A percentile compares a stretch with the other conserved stretches of the same genome.
These are phyloP conservation scores for Yamadazyma jaroonii DNA, from an alignment of 1,139 yeast species.

Conservation along the genomic window DNA sequence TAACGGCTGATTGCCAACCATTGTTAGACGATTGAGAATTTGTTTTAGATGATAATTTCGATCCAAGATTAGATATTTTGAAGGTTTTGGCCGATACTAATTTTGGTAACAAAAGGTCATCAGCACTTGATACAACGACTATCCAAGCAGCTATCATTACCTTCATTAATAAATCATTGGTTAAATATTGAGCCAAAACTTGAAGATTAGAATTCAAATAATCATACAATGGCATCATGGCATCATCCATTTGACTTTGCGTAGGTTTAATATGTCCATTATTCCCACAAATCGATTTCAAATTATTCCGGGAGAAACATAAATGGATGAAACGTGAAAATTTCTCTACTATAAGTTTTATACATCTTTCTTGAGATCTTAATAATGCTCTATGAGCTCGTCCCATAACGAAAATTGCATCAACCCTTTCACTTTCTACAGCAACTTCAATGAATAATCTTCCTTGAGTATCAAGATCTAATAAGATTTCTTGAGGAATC, in stretches of 20 bases:
- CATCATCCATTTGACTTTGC: slow-evolving; percentile 58
- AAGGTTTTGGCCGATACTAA: slow-evolving; percentile 56
- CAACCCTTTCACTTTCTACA: slow-evolving; percentile 74
- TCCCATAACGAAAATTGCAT: slow-evolving; percentile 78
- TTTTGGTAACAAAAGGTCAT: slow-evolving; percentile 67
- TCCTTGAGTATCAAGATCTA: slow-evolving; percentile 71
- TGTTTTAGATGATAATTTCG: slow-evolving; percentile 14
- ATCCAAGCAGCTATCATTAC: slow-evolving; percentile 82
- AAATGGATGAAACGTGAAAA: slow-evolving; percentile 41
- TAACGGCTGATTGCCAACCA: slow-evolving; percentile 51
- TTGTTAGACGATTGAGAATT: slow-evolving; percentile 9
- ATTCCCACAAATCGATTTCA: slow-evolving; percentile 53
- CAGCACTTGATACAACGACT: slow-evolving; percentile 62
- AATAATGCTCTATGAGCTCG: slow-evolving; percentile 64
- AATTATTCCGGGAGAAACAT: slow-evolving; percentile 43
- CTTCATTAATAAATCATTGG: slow-evolving; percentile 55
- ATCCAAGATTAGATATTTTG: slow-evolving; percentile 21
- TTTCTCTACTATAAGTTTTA: slow-evolving; percentile 66
- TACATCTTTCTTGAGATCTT: slow-evolving; percentile 62
- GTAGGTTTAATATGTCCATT: slow-evolving; percentile 47
- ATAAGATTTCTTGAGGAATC: slow-evolving; percentile 56
- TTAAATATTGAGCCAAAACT: slow-evolving; percentile 62
- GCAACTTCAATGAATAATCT: slow-evolving; percentile 61
- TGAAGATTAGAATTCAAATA: slow-evolving; percentile 69
- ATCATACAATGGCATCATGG: slow-evolving; percentile 72